A percentile compares a stretch with the other conserved stretches of the same genome.
Conservation (phyloP, 257 asterid genomes). For the Osmanthus fragrans region DNA sequence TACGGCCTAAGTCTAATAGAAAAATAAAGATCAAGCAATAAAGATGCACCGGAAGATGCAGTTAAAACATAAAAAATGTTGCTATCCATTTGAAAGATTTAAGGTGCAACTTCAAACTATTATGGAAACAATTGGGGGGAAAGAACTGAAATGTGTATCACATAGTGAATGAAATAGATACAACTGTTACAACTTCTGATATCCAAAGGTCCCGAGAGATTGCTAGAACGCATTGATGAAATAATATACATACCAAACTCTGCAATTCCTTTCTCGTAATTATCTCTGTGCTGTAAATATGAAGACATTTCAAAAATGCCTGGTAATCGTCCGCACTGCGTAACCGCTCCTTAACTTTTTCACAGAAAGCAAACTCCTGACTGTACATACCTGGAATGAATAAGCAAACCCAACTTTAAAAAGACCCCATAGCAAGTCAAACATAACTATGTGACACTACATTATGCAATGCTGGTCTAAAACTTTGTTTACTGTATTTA, state of each 20-base stretch:
- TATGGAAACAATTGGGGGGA: neutral
- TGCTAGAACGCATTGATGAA: conserved; percentile 21
- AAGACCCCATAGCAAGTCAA: conserved; percentile 8
- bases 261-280: conserved; percentile 82
- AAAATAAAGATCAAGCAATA: conserved; percentile 8
- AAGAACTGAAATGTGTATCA: conserved; percentile 7
- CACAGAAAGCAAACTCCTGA: conserved; percentile 82
- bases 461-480: neutral
- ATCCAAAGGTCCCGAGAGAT: conserved; percentile 2
- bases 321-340: conserved; percentile 83
- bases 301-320: conserved; percentile 95
- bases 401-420: conserved; percentile 24
- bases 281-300: conserved; percentile 90
- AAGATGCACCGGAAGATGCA: neutral
- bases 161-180: conserved; percentile 14
- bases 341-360: conserved; percentile 88
- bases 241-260: conserved; percentile 64
- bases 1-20: neutral
- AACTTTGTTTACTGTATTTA: neutral
- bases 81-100: conserved; percentile 1
- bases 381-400: conserved; percentile 65
- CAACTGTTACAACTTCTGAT: neutral
- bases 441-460: neutral
- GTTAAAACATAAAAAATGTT: conserved; percentile 5
- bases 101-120: neutral